A percentile compares a stretch with the other conserved stretches of the same genome.
phyloP scores from a whole-genome alignment of 2,329 filamentous ascomycete genomes.

The Penicillium psychrosexuale region DNA sequence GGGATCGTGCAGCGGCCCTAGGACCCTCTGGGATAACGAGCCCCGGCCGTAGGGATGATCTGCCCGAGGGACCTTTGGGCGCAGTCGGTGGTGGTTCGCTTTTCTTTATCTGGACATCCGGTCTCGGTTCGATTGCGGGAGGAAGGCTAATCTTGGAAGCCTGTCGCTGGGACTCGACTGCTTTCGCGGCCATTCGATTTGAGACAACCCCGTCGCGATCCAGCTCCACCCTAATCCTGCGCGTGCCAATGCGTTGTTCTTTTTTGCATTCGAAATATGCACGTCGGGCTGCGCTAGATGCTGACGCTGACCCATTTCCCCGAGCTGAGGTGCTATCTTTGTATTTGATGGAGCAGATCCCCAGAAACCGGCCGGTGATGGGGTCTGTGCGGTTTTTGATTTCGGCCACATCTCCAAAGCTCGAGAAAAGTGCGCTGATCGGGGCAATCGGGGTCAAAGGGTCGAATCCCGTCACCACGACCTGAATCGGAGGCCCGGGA shows the following conservation, averaged over 20 bases:
- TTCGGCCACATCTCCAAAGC: conserved; percentile 69
- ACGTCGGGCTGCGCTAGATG: conserved; percentile 74
- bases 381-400: conserved; percentile 95
- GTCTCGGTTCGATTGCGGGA: conserved; percentile 29
- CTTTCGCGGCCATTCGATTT: conserved; percentile 70
- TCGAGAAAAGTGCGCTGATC: conserved; percentile 40
- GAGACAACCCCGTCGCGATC: conserved; percentile 87
- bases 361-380: conserved; percentile 87
- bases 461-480: conserved; percentile 95
- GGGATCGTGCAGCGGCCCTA: conserved; percentile 36
- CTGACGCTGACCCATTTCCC: conserved; percentile 58
- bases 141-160: conserved; percentile 40
- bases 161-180: conserved; percentile 65
- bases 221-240: conserved; percentile 75
- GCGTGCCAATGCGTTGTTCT: conserved; percentile 74
- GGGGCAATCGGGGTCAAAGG: conserved; percentile 70
- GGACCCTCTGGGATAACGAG: conserved; percentile 38
- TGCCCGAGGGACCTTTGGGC: conserved; percentile 76
- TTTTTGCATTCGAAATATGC: conserved; percentile 72
- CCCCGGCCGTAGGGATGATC: conserved; percentile 38
- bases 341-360: conserved; percentile 88
- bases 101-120: conserved; percentile 43
- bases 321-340: conserved; percentile 62
- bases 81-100: conserved; percentile 74
- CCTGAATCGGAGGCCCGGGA: conserved; percentile 81